Base-by-base conservation (phyloP, 1,284 basidiomycete genomes). In the Apiotrichum mycotoxinovorans region DNA sequence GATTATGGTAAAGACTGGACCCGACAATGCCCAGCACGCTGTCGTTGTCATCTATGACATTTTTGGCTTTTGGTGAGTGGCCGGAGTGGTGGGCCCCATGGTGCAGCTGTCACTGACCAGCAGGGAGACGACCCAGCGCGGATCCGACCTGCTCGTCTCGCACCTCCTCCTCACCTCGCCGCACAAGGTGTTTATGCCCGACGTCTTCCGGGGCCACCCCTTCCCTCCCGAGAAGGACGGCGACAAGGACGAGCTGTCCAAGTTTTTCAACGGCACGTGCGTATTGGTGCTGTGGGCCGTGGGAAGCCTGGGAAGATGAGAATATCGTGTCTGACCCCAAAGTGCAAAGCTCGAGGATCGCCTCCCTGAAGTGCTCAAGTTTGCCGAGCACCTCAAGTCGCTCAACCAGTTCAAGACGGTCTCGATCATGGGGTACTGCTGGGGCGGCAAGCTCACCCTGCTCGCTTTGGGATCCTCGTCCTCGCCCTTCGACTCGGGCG, bases 41-140 rank as follows among this genome's bases (percentile, higher is more conserved):
- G 52, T 71, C 14, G 67, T 74, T 1, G 69, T 71, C 33, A 61
- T 72, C 27, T 75, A 77, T 59, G 75, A 75, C 57, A 67, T 74
- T 57, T 74, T 74, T 56, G 72, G 72, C 2, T 72, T 74, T 54
- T 73, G 72, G 71, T 69, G 50, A 60, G 68, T 58, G 25, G 8
- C 18, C 23, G n/a, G n/a, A n/a, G n/a, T n/a, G n/a, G n/a, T n/a
- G n/a, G n/a, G n/a, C n/a, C n/a, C n/a, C n/a, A n/a, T n/a, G n/a
- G n/a, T n/a, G n/a, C n/a, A n/a, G n/a, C n/a, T n/a, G n/a, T n/a
- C n/a, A n/a, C n/a, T n/a, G n/a, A n/a, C n/a, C n/a, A 4, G 9
- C 44, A 72, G 71, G 71, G 72, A 74, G 57, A 73, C 72, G 8
- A 72, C 72, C 5, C 61, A 66, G 52, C 52, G 64, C 17, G 72